phyloP scores from a whole-genome alignment of 1,284 basidiomycete genomes.

The Dichomitus squalens region DNA sequence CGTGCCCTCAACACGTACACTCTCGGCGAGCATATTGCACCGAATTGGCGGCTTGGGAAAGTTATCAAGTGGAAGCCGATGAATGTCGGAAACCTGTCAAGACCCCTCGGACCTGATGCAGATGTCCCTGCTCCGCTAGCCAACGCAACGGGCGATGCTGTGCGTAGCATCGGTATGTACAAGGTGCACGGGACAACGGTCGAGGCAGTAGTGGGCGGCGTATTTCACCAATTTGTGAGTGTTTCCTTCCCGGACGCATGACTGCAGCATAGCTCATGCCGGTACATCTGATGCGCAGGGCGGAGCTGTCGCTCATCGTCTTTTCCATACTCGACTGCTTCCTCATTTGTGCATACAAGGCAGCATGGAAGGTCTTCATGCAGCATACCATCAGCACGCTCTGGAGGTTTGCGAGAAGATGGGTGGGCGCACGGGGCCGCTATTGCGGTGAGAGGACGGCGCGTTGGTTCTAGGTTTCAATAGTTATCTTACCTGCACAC shows the following conservation, averaged over 20 bases:
- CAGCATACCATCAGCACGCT: constrained; percentile 53
- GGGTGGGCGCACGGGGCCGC: constrained; percentile 43
- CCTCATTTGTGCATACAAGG: constrained; percentile 54
- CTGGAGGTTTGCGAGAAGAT: constrained; percentile 45
- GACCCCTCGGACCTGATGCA: constrained; percentile 23
- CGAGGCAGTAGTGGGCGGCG: constrained; percentile 73
- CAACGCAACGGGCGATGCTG: constrained; percentile 34
- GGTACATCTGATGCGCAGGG: constrained; percentile 42
- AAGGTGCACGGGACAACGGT: constrained; percentile 79
- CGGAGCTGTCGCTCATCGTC: constrained; percentile 57
- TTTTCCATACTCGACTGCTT: constrained; percentile 69
- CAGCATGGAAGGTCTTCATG: constrained; percentile 48
- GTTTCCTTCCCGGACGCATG: background rate
- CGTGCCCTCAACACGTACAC: constrained; percentile 66
- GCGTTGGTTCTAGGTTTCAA: constrained; percentile 10
- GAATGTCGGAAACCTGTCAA: constrained; percentile 21
- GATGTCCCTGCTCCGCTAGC: constrained; percentile 17
- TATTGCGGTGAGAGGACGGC: constrained; percentile 20
- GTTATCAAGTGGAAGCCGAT: constrained; percentile 70
- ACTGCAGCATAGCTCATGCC: background rate
- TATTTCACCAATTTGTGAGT: constrained; percentile 79
- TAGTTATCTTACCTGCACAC: constrained; percentile 21
- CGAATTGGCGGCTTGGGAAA: constrained; percentile 69
- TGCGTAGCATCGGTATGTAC: constrained; percentile 63
- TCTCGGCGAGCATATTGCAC: constrained; percentile 71